Base-by-base conservation (phyloP, 345 rosid genomes). In the Brassica rapa region DNA sequence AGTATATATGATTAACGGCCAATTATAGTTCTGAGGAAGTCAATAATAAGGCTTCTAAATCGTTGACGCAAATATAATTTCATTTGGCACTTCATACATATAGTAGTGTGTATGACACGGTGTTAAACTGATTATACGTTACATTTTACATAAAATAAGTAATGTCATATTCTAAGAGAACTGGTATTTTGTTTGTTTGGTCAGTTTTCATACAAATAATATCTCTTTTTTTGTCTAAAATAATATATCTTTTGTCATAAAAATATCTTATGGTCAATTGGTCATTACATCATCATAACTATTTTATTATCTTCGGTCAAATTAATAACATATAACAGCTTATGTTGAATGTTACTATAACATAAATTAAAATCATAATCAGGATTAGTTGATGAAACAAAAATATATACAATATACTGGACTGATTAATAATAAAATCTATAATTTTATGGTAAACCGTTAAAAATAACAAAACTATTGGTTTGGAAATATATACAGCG, bases 401-500 rank as follows among this genome's bases (percentile, higher is more conserved):
- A 61, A 61, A 51, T 51, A n/a, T 19, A 51, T 51, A n/a, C 56
- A n/a, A 21, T 57, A 16, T 33, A 63, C 12, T 8, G n/a, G 46
- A 12, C 0, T 16, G 49, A 64, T 35, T 16, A 12, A n/a, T 62
- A 29, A n/a, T 29, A n/a, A 14, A 62, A 62, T 2, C 4, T 62
- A 27, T 27, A 27, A 23, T 61, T 62, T 4, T 63, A 15, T 15
- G 21, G 49, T 33, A 35, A 33, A 19, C 5, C 15, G 16, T 35
- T 65, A 2, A 53, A 19, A 37, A 37, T 19, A 65, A 19, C n/a
- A 65, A 19, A 19, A 65, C 4, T 65, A 35, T 19, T 46, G 72
- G 72, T 49, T 27, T 68, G 15, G 5, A 51, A 29, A 68, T 49
- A n/a, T n/a, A n/a, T 49, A 49, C 41, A 68, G n/a, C 72, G 41